Percentiles rank a stretch among this genome's conserved stretches.
These are phyloP conservation scores for Ogataea pini DNA, from an alignment of 805 yeast species.

Conservation along the genomic window DNA sequence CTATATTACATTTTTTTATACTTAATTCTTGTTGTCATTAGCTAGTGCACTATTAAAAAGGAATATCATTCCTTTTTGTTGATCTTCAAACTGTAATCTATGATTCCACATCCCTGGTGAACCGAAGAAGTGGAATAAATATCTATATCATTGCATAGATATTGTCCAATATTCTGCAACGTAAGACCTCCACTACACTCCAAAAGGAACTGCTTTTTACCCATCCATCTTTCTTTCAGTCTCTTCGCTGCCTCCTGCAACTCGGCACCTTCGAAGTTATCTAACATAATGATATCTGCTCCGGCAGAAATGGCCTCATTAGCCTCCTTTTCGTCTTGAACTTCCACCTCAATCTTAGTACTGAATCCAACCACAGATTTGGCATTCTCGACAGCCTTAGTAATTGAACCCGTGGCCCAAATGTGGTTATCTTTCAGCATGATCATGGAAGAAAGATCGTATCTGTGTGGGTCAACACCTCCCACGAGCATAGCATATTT, in stretches of 20 bases:
- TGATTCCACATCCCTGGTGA: constrained; percentile 84
- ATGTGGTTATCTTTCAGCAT: constrained; percentile 95
- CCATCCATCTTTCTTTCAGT: constrained; percentile 59
- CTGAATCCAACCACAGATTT: constrained; percentile 84
- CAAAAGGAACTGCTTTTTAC: constrained; percentile 54
- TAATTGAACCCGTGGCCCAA: constrained; percentile 90
- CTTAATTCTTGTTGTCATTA: neutral
- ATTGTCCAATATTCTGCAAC: constrained; percentile 60
- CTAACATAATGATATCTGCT: constrained; percentile 94
- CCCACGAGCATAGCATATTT: constrained; percentile 95
- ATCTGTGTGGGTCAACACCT: constrained; percentile 90
- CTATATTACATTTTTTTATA: neutral
- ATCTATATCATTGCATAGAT: constrained; percentile 77
- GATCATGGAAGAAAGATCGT: constrained; percentile 90
- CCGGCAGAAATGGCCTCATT: constrained; percentile 92
- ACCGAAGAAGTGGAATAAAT: constrained; percentile 88
- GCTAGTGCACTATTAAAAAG: neutral
- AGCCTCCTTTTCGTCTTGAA: constrained; percentile 82
- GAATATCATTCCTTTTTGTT: constrained; percentile 13
- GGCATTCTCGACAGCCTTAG: constrained; percentile 77
- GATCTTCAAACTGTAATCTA: constrained; percentile 85
- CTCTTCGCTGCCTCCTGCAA: constrained; percentile 63
- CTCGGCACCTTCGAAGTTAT: constrained; percentile 72
- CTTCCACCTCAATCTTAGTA: constrained; percentile 89
- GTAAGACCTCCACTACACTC: constrained; percentile 95